Evolutionary conservation across 345 rosid species (phyloP).

Genomic region (Euclidium syriacum): DNA sequence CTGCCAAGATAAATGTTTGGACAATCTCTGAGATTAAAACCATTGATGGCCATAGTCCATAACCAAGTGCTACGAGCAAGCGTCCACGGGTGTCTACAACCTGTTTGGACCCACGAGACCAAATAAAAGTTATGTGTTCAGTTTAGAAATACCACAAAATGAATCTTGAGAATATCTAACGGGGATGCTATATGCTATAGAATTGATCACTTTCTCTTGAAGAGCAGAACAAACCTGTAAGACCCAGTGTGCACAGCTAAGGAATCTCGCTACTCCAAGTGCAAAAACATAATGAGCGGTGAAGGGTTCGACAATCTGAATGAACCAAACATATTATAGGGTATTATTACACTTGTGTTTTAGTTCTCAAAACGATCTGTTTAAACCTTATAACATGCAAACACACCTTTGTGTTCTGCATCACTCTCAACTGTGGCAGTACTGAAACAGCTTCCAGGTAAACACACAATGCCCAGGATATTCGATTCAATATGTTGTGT

Average conservation of each 20-base stretch:
- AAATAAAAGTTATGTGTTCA: too few species aligned
- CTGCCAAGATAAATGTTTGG: slow-evolving; percentile 90
- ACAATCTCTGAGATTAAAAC: slow-evolving; percentile 89
- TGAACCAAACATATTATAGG: slow-evolving; percentile 5
- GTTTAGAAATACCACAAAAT: too few species aligned
- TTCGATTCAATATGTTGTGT: slow-evolving; percentile 60
- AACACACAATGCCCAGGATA: slow-evolving; percentile 80
- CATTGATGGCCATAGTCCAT: slow-evolving; percentile 92
- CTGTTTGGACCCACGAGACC: slow-evolving; percentile 32
- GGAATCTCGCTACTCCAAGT: slow-evolving; percentile 83
- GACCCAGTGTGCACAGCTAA: slow-evolving; percentile 99
- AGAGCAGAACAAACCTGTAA: slow-evolving; percentile 50
- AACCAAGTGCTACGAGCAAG: slow-evolving; percentile 78
- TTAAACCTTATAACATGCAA: neutral
- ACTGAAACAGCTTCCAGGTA: slow-evolving; percentile 86
- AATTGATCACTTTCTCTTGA: neutral
- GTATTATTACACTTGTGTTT: neutral
- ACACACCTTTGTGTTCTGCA: slow-evolving; percentile 96
- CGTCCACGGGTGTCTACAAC: slow-evolving; percentile 82
- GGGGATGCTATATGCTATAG: neutral
- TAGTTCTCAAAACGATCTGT: neutral
- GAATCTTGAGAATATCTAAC: neutral
- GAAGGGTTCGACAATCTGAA: slow-evolving; percentile 94
- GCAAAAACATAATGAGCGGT: slow-evolving; percentile 98
- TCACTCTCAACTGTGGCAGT: slow-evolving; percentile 75